Conservation (phyloP, 1,139 yeast genomes). For the Insectozyma bohioensis region DNA sequence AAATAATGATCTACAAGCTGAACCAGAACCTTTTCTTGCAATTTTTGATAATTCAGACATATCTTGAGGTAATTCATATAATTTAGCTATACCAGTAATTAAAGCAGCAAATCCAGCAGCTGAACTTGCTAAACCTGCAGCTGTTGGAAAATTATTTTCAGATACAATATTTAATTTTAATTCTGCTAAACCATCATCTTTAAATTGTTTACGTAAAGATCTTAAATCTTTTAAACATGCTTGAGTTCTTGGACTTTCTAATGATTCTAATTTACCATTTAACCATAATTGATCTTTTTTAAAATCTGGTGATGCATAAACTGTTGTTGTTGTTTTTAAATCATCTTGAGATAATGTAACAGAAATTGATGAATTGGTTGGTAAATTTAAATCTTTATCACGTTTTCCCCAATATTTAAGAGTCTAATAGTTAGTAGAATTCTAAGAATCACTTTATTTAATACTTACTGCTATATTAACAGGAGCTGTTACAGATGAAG, state of each 20-base stretch:
- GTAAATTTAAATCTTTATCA: constrained; percentile 80
- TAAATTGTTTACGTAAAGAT: constrained; percentile 52
- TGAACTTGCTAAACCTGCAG: constrained; percentile 96
- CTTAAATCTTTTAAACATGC: constrained; percentile 82
- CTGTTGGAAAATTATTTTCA: constrained; percentile 97
- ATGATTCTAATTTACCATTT: constrained; percentile 71
- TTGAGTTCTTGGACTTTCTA: constrained; percentile 68
- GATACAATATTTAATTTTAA: constrained; percentile 81
- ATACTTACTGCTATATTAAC: constrained; percentile 87
- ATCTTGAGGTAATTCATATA: constrained; percentile 78
- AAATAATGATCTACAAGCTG: constrained; percentile 93
- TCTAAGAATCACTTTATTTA: background rate
- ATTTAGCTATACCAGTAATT: constrained; percentile 79
- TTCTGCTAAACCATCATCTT: constrained; percentile 53
- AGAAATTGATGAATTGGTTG: constrained; percentile 93
- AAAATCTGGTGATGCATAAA: constrained; percentile 62
- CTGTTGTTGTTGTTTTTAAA: constrained; percentile 87
- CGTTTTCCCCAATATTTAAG: constrained; percentile 98
- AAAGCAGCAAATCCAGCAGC: constrained; percentile 99
- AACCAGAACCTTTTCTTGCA: constrained; percentile 98
- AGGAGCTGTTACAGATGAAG: constrained; percentile 86
- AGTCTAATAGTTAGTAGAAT: constrained; percentile 49
- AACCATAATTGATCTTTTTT: constrained; percentile 73
- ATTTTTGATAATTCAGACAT: constrained; percentile 84
- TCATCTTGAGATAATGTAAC: constrained; percentile 91